Evolutionary conservation across 2,329 filamentous ascomycete species (phyloP).

Genomic region (Fonsecaea pugnacius): DNA sequence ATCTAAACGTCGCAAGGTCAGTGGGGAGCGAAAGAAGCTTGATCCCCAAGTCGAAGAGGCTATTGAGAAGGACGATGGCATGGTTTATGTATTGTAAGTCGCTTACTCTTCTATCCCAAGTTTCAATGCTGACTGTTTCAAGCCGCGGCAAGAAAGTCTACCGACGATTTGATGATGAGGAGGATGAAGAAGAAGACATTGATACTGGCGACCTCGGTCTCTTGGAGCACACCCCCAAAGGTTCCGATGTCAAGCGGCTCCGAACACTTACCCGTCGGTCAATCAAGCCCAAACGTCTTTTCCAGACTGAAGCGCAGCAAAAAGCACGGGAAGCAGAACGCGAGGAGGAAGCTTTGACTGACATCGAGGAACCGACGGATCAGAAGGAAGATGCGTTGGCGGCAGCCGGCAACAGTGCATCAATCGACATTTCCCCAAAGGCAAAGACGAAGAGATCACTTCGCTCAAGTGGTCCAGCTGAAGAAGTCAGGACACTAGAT

Average conservation of each 20-base stretch:
- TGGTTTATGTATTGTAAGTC: conserved; percentile 67
- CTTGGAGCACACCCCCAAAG: conserved; percentile 46
- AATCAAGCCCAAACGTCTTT: conserved; percentile 65
- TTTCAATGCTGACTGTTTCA: conserved; percentile 23
- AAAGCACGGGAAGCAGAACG: conserved; percentile 46
- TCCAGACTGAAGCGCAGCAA: conserved; percentile 54
- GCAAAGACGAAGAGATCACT: conserved; percentile 24
- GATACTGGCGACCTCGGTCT: conserved; percentile 49
- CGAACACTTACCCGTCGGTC: conserved; percentile 62
- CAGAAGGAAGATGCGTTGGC: conserved; percentile 12
- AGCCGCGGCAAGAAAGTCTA: conserved; percentile 67
- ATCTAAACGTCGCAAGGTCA: conserved; percentile 47
- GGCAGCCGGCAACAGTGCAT: not conserved
- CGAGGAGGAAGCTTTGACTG: conserved; percentile 60
- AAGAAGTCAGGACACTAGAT: conserved; percentile 1
- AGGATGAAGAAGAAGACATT: conserved; percentile 48
- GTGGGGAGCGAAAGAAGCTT: conserved; percentile 28
- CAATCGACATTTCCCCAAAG: conserved; percentile 10
- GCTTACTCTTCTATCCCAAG: conserved; percentile 7
- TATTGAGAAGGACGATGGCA: conserved; percentile 59
- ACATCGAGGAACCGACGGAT: conserved; percentile 53
- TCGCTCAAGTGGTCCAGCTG: conserved; percentile 21
- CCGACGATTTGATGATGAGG: conserved; percentile 56
- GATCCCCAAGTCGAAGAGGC: conserved; percentile 56
- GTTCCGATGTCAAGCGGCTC: conserved; percentile 40